These are phyloP conservation scores for Hypoxylon fuscum DNA, from an alignment of 495 filamentous ascomycete genomes.

Conservation along the genomic window DNA sequence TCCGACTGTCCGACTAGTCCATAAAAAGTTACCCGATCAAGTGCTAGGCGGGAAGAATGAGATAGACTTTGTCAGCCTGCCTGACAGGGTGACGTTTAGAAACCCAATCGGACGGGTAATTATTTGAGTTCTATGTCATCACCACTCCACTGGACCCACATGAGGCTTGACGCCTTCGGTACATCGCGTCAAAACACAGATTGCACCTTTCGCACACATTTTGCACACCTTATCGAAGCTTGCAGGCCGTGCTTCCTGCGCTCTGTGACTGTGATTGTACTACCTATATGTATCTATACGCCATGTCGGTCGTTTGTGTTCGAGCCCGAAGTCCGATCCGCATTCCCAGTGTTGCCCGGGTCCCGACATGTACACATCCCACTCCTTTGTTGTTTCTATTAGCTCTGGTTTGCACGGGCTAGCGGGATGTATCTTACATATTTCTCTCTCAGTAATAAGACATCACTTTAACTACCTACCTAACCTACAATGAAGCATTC, in stretches of 20 bases:
- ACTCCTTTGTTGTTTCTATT: slow-evolving; percentile 18
- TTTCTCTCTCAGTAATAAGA: neutral
- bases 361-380: slow-evolving; percentile 24
- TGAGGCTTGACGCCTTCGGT: slow-evolving; percentile 31
- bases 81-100: neutral
- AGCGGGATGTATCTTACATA: slow-evolving; percentile 7
- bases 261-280: neutral
- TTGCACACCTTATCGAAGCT: neutral
- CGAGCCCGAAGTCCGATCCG: slow-evolving; percentile 32
- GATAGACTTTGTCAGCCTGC: slow-evolving; percentile 5
- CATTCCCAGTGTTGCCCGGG: slow-evolving; percentile 13
- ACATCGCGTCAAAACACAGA: slow-evolving; percentile 13
- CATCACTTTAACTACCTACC: neutral
- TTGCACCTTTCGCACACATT: neutral
- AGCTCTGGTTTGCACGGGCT: neutral
- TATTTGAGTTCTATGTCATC: slow-evolving; percentile 31
- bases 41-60: neutral
- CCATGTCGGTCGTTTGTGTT: slow-evolving; percentile 12
- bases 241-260: neutral
- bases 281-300: too few relatives aligned
- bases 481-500: slow-evolving; percentile 9
- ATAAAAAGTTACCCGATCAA: neutral
- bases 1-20: neutral
- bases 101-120: slow-evolving; percentile 16
- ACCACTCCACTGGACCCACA: slow-evolving; percentile 29